These are phyloP conservation scores for Saccharomycopsis babjevae DNA, from an alignment of 805 yeast species.

Conservation along the genomic window DNA sequence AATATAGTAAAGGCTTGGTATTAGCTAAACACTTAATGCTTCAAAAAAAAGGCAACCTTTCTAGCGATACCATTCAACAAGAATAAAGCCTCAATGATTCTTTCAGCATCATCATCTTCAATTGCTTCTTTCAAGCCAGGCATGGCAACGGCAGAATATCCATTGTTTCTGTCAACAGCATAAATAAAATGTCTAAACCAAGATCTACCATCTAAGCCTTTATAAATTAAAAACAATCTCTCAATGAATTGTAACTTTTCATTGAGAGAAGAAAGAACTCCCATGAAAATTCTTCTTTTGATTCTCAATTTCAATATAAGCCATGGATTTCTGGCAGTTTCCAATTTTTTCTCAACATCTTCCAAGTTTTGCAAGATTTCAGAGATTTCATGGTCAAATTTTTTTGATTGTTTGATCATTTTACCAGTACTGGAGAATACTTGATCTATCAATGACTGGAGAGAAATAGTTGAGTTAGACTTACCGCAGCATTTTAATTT, in stretches of 20 bases:
- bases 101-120: constrained; percentile 34
- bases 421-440: neutral
- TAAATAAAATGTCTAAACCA: constrained; percentile 55
- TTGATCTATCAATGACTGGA: neutral
- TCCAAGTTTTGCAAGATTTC: constrained; percentile 16
- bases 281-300: neutral
- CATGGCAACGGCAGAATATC: constrained; percentile 47
- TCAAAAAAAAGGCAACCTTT: constrained; percentile 3
- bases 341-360: neutral
- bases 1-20: neutral
- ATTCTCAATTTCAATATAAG: neutral
- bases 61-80: constrained; percentile 21
- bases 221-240: constrained; percentile 34
- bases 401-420: neutral
- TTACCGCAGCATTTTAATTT: neutral
- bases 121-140: constrained; percentile 48
- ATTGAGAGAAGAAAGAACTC: constrained; percentile 27
- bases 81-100: constrained; percentile 31
- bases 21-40: neutral
- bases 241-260: constrained; percentile 33
- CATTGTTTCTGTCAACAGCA: constrained; percentile 51
- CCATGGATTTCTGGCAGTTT: neutral
- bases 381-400: constrained; percentile 8
- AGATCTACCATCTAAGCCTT: constrained; percentile 39
- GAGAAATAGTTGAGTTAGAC: neutral